These are phyloP conservation scores for Neurospora pannonica DNA, from an alignment of 495 filamentous ascomycete species.

Conservation along the genomic window DNA sequence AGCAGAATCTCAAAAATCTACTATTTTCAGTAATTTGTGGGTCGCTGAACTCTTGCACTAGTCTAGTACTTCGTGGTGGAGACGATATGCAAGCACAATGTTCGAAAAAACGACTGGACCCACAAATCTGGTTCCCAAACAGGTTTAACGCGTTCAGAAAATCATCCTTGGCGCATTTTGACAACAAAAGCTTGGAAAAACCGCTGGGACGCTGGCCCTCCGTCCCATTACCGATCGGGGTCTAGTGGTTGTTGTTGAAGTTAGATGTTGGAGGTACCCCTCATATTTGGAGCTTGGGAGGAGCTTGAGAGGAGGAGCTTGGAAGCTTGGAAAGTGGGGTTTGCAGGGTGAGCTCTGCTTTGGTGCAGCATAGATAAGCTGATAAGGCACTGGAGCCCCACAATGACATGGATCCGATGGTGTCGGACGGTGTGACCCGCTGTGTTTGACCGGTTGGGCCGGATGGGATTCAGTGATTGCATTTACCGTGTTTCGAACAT, in stretches of 20 bases:
- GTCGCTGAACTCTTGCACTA: too few relatives aligned
- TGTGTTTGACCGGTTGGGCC: background rate
- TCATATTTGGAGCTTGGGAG: background rate
- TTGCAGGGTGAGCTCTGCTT: background rate
- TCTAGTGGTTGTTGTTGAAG: background rate
- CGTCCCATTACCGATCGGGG: too few relatives aligned
- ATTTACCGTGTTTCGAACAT: background rate
- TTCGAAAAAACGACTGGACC: too few relatives aligned
- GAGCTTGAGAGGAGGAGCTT: background rate
- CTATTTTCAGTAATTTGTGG: too few relatives aligned
- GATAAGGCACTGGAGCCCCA: background rate
- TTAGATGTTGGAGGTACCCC: background rate
- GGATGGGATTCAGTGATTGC: background rate
- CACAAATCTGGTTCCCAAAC: too few relatives aligned
- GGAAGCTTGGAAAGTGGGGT: background rate
- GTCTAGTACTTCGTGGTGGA: too few relatives aligned
- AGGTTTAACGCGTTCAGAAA: too few relatives aligned
- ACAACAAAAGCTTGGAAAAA: too few relatives aligned
- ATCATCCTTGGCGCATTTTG: too few relatives aligned
- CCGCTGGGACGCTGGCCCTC: too few relatives aligned
- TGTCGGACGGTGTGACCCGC: background rate
- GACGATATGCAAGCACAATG: too few relatives aligned
- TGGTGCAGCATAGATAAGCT: background rate
- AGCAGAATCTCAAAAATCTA: too few relatives aligned
- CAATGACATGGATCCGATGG: background rate